Base-by-base conservation (phyloP, 257 asterid genomes). In the Primulina eburnea region DNA sequence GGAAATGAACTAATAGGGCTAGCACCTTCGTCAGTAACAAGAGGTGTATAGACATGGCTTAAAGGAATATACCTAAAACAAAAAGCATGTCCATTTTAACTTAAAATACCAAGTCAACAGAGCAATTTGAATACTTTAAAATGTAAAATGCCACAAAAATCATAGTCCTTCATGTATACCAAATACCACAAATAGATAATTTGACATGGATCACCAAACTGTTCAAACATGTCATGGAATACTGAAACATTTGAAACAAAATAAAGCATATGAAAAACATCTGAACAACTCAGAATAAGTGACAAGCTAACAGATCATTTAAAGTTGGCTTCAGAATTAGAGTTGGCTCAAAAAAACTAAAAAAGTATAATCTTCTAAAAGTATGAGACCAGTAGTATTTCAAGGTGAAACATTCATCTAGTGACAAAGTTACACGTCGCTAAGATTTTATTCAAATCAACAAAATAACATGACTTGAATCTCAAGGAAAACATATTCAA, bases 321-420 rank as follows among this genome's bases (percentile, higher is more conserved):
- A 50, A 50, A 17, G 18, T 17, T 16, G 57, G 20, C n/a, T 43
- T 32, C 20, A 1, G 12, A 52, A 8, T 24, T 38, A 43, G 21
- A 38, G 14, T 66, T 47, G 24, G 60, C 70, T 43, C 8, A 26
- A 40, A 12, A 67, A 43, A n/a, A n/a, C n/a, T n/a, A n/a, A n/a
- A n/a, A 47, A 50, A 52, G 8, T 3, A 21, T 21, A 1, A 47
- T 28, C 47, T 52, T 17, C 18, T 8, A 16, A 67, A 53, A 52
- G 50, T 20, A 67, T 67, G 62, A 67, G 52, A 50, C 18, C 4
- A 52, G 62, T 67, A n/a, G 30, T 29, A 50, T 53, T 29, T 50
- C 62, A n/a, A 37, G 21, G 71, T 18, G 18, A 68, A 62, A 14
- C 16, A 37, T 0, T 50, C 29, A 34, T 52, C 34, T 33, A 60